Evolutionary conservation across 345 rosid species (phyloP).

Genomic region (Salix suchowensis): DNA sequence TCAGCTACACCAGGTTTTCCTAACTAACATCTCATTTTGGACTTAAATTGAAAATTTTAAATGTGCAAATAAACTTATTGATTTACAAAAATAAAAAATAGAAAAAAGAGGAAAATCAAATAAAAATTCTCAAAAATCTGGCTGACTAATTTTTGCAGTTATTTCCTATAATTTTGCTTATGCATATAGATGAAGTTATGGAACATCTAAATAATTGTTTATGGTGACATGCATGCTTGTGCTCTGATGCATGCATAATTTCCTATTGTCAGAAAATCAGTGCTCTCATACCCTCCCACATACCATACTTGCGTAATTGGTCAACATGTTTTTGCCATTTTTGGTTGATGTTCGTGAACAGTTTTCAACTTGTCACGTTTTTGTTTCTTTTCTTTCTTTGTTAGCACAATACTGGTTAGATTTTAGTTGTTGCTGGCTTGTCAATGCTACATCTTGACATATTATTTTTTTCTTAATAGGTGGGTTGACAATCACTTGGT

Average conservation of each 20-base stretch:
- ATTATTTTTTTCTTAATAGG: conserved; percentile 34
- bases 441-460: not conserved
- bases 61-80: not conserved
- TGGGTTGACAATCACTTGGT: conserved; percentile 96
- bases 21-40: not conserved
- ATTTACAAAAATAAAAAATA: not conserved
- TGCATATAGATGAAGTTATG: not conserved
- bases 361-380: not conserved
- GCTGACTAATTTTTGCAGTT: not conserved
- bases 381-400: not conserved
- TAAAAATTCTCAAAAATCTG: not conserved
- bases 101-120: not conserved
- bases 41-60: not conserved
- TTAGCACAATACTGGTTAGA: not conserved
- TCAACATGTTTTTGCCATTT: not conserved
- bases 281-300: not conserved
- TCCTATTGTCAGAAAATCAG: not conserved
- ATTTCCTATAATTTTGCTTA: not conserved
- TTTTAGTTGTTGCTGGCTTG: not conserved
- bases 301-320: not conserved
- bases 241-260: not conserved
- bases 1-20: not conserved
- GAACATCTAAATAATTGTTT: not conserved
- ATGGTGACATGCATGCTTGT: not conserved
- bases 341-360: not conserved